Conservation (phyloP, 768 basidiomycete genomes). For the Rhodotorula graminis region DNA sequence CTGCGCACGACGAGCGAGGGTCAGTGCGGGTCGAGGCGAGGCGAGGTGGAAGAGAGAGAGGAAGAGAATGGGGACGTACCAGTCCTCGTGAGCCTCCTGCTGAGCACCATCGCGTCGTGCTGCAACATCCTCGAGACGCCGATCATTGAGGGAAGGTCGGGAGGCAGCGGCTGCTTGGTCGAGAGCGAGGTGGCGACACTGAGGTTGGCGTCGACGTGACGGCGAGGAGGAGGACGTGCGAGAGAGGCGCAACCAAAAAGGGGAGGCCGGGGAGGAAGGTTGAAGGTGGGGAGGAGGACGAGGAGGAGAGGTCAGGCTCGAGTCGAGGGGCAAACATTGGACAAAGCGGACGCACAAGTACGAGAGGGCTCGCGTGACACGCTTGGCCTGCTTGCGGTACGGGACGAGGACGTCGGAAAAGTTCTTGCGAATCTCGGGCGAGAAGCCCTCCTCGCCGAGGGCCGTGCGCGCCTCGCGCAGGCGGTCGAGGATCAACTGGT, state of each 20-base stretch:
- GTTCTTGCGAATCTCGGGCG: conserved; percentile 20
- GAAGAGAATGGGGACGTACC: neutral
- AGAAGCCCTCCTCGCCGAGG: conserved; percentile 29
- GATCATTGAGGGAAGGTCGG: conserved; percentile 26
- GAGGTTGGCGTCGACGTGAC: too few relatives aligned
- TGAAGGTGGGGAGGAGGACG: too few relatives aligned
- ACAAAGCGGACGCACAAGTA: conserved; percentile 12
- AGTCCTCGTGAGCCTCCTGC: conserved; percentile 19
- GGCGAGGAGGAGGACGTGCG: too few relatives aligned
- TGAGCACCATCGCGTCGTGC: conserved; percentile 36
- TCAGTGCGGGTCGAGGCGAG: neutral
- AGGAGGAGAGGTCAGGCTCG: too few relatives aligned
- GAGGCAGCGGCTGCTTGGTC: conserved; percentile 35
- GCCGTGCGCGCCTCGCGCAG: conserved; percentile 30
- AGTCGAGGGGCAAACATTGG: too few relatives aligned
- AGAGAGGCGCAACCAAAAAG: too few relatives aligned
- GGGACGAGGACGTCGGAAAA: conserved; percentile 23
- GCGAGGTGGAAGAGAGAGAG: neutral
- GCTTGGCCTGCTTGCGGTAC: conserved; percentile 36
- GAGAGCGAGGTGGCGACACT: conserved; percentile 22
- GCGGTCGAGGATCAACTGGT: conserved; percentile 34
- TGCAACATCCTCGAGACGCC: conserved; percentile 28
- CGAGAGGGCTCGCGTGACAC: conserved; percentile 30
- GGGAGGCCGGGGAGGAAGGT: too few relatives aligned
- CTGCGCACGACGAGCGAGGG: neutral